Evolutionary conservation across 1,284 basidiomycete genomes (phyloP).

Genomic region (Sutorius eximius): DNA sequence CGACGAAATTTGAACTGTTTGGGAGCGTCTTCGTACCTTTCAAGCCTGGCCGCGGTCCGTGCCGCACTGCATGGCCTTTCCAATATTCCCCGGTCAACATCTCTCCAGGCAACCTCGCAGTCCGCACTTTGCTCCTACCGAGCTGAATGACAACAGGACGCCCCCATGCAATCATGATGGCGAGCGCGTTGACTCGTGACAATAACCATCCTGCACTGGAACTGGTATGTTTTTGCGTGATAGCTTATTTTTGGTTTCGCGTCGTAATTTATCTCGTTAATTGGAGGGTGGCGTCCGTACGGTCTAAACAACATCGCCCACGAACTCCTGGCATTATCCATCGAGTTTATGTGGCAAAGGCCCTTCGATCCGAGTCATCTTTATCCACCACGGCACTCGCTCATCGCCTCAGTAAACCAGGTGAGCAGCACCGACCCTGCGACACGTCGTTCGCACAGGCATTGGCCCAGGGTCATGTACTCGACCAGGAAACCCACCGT

Average conservation of each 20-base stretch:
- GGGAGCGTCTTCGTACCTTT: slow-evolving; percentile 28
- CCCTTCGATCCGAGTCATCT: background rate
- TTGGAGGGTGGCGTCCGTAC: slow-evolving; percentile 11
- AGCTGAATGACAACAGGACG: background rate
- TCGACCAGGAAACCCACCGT: background rate
- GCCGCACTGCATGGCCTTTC: slow-evolving; percentile 13
- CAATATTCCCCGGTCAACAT: background rate
- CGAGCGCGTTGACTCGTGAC: background rate
- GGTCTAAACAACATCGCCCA: background rate
- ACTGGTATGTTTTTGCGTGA: slow-evolving; percentile 5
- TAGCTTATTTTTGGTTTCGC: slow-evolving; percentile 13
- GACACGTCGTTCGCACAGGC: background rate
- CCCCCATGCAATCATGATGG: background rate
- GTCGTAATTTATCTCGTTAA: background rate
- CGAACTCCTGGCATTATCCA: background rate
- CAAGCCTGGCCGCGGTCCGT: slow-evolving; percentile 15
- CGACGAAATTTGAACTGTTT: slow-evolving; percentile 25
- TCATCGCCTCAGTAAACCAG: background rate
- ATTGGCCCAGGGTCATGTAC: background rate
- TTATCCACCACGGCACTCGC: background rate
- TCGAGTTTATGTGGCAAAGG: background rate
- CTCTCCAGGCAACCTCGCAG: background rate
- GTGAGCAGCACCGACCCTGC: background rate
- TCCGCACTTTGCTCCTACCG: slow-evolving; percentile 1
- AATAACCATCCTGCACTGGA: background rate